Base-by-base conservation (phyloP, 73 alveolate genomes). In the Paramecium pentaurelia region DNA sequence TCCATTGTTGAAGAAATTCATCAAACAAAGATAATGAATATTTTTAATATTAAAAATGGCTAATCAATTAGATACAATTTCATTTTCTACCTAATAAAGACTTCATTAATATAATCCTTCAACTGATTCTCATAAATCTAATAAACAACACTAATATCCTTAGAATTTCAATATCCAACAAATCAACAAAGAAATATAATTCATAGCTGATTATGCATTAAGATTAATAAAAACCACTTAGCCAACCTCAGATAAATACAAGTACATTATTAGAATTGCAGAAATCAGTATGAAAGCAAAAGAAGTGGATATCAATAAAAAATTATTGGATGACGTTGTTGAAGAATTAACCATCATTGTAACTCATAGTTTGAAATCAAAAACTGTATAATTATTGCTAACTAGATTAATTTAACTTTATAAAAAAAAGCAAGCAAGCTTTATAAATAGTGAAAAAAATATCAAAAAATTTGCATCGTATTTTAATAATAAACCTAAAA, bases 1-100 rank as follows among this genome's bases (percentile, higher is more conserved):
- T 6, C 91, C 91, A 45, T 27, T 80, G 25, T 80, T 80, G 58
- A 80, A 47, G 73, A 80, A 80, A 64, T 80, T 80, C 73, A 80
- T 80, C 34, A 73, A 73, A 22, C 60, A 73, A 73, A 73, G 87
- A 73, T 73, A 8, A 73, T 73, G 60, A 37, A 73, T 30, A 30
- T 30, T 73, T 73, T 37, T 37, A 36, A 73, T 36, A 36, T 30
- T 73, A 36, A 60, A 60, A 64, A 64, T 64, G 84, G 84, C 84
- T 64, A 64, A 64, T 64, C 84, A 64, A 32, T 25, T 64, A 64
- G 84, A 64, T 64, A 64, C 84, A 64, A 64, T 64, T 34, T 64
- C 70, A 54, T 54, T 54, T 54, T 16, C 70, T 54, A 54, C 70
- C n/a, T n/a, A n/a, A 54, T 54, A 20, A 54, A 54, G 22, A 18